phyloP scores from a whole-genome alignment of 1,284 basidiomycete species.

The Cutaneotrichosporon mucoides region DNA sequence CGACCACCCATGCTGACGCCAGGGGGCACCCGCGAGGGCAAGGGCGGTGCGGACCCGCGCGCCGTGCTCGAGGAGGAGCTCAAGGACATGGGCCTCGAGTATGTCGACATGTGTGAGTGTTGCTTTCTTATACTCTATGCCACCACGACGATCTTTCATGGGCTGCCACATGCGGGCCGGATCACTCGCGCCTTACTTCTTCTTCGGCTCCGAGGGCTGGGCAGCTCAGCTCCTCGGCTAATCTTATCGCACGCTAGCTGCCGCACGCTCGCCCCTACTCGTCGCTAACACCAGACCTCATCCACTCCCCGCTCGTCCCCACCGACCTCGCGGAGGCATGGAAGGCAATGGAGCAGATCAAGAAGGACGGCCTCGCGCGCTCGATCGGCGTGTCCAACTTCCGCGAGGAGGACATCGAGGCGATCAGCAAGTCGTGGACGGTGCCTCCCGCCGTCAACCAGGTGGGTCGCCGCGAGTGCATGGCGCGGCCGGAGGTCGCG shows the following conservation, averaged over 20 bases:
- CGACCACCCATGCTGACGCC: slow-evolving; percentile 52
- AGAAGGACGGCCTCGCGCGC: slow-evolving; percentile 63
- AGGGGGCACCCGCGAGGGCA: slow-evolving; percentile 16
- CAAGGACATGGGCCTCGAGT: slow-evolving; percentile 57
- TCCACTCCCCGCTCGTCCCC: slow-evolving; percentile 59
- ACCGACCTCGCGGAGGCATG: slow-evolving; percentile 51
- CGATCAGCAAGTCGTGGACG: slow-evolving; percentile 36
- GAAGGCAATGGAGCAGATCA: slow-evolving; percentile 66
- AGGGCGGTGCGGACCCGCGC: slow-evolving; percentile 29
- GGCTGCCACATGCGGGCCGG: too few relatives aligned
- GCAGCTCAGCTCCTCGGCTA: too few relatives aligned
- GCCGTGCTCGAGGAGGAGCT: slow-evolving; percentile 38
- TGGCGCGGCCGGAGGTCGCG: too few relatives aligned
- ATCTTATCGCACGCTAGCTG: too few relatives aligned
- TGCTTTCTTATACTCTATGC: background rate
- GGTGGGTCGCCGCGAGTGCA: slow-evolving; percentile 42
- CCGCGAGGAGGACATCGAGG: slow-evolving; percentile 60
- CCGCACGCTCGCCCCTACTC: too few relatives aligned
- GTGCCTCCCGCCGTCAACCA: slow-evolving; percentile 72
- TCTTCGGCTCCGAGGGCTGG: too few relatives aligned
- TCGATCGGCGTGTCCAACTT: slow-evolving; percentile 85
- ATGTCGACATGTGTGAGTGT: slow-evolving; percentile 56
- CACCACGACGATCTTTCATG: too few relatives aligned
- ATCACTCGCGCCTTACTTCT: too few relatives aligned
- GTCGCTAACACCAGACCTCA: slow-evolving; percentile 54